These are phyloP conservation scores for Taphrina populina DNA, from an alignment of 1,139 yeast genomes.

Conservation along the genomic window DNA sequence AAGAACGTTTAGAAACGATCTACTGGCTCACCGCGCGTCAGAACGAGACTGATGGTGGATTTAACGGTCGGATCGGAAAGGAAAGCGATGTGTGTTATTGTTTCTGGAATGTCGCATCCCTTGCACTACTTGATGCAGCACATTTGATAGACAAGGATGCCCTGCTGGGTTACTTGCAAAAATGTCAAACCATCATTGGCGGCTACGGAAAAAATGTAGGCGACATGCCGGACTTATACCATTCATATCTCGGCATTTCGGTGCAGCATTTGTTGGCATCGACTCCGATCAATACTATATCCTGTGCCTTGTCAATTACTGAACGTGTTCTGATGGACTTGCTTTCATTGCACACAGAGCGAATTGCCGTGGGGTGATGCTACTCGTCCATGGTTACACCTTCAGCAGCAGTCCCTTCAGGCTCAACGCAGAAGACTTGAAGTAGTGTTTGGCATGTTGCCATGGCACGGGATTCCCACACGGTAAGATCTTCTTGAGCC, in stretches of 20 bases:
- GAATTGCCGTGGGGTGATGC: too few species aligned
- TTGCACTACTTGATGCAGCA: constrained; percentile 48
- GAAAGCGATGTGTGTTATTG: constrained; percentile 86
- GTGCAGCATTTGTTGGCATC: constrained; percentile 41
- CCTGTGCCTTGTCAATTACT: constrained; percentile 12
- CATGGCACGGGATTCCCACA: constrained; percentile 16
- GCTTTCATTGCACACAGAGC: not conserved
- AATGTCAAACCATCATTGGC: constrained; percentile 69
- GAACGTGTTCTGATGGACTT: constrained; percentile 4
- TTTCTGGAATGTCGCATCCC: constrained; percentile 78
- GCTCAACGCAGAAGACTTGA: not conserved
- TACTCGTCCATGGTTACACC: too few species aligned
- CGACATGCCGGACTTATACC: constrained; percentile 56
- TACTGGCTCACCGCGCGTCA: constrained; percentile 61
- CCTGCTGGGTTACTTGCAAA: constrained; percentile 52
- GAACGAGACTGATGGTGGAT: constrained; percentile 50
- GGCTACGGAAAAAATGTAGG: constrained; percentile 76
- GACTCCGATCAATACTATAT: not conserved
- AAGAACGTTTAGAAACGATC: constrained; percentile 46
- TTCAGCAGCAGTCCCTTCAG: too few species aligned
- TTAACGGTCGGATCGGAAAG: constrained; percentile 85
- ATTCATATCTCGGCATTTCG: constrained; percentile 48
- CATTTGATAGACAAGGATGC: constrained; percentile 48
- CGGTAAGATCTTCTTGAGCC: not conserved
- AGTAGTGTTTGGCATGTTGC: not conserved